A percentile compares a stretch with the other conserved stretches of the same genome.
These are phyloP conservation scores for Rhynchospora breviuscula DNA, from an alignment of 176 grass and related monocot genomes.

Conservation along the genomic window DNA sequence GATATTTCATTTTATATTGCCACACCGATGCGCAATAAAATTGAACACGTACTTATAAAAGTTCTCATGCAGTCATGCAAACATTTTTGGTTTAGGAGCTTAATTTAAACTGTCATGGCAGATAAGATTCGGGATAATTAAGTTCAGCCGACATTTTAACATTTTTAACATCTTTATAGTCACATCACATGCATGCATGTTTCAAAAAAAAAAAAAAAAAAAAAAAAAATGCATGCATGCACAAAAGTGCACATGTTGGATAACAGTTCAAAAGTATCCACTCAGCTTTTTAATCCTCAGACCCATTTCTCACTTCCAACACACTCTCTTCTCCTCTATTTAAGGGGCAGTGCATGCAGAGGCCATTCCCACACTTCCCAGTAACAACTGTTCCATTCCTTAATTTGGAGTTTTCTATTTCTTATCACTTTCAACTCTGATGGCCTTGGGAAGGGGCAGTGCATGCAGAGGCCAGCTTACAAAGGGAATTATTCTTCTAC, in stretches of 20 bases:
- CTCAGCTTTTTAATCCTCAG: background rate
- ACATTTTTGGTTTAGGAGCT: too few species aligned
- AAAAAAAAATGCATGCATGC: background rate
- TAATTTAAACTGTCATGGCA: too few species aligned
- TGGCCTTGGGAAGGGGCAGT: slow-evolving; percentile 82
- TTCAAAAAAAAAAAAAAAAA: too few species aligned
- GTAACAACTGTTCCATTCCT: slow-evolving; percentile 5
- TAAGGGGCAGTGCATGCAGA: background rate
- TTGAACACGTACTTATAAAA: too few species aligned
- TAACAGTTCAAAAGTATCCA: slow-evolving; percentile 7
- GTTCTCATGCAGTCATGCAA: too few species aligned
- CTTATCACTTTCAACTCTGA: background rate
- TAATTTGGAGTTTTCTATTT: background rate
- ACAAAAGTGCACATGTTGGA: background rate
- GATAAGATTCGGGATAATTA: background rate
- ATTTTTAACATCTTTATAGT: background rate
- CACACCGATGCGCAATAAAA: too few species aligned
- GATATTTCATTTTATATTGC: too few species aligned
- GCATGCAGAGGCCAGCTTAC: slow-evolving; percentile 23
- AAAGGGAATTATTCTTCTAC: background rate
- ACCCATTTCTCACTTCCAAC: background rate
- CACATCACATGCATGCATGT: background rate
- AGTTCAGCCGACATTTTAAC: background rate
- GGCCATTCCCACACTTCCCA: background rate
- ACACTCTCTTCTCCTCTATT: background rate